Conservation (phyloP, 129 eudicot species). For the Sambucus nigra region DNA sequence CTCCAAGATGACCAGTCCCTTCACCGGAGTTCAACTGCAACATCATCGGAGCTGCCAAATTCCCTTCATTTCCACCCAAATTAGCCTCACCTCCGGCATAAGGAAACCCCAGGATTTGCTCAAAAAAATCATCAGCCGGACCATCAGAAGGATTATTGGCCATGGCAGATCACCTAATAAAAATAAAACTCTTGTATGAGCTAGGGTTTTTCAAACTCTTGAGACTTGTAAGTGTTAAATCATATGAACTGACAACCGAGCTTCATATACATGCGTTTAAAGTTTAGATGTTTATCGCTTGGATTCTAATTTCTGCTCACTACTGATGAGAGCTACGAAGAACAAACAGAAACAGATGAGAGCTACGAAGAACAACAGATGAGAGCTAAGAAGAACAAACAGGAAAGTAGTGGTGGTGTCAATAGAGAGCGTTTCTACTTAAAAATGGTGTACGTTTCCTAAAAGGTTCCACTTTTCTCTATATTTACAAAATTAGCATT, state of each 20-base stretch:
- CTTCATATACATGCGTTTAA: too few species aligned
- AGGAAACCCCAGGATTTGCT: constrained; percentile 76
- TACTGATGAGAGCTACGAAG: too few species aligned
- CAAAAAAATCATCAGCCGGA: constrained; percentile 78
- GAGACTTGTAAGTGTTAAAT: not conserved
- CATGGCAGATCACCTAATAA: too few species aligned
- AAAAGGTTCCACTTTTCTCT: constrained; percentile 4
- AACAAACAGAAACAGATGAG: too few species aligned
- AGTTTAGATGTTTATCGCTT: too few species aligned
- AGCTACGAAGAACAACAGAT: not conserved
- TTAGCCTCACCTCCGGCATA: constrained; percentile 40
- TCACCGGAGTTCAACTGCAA: constrained; percentile 71
- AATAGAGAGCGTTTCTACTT: not conserved
- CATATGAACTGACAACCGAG: constrained; percentile 3
- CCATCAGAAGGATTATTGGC: constrained; percentile 75
- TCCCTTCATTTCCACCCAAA: constrained; percentile 49
- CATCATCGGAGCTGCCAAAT: constrained; percentile 50
- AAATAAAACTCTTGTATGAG: constrained; percentile 4
- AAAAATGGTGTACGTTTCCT: constrained; percentile 23
- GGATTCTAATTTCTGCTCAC: too few species aligned
- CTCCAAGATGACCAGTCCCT: constrained; percentile 46
- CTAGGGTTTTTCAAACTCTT: constrained; percentile 18
- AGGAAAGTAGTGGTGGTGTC: not conserved
- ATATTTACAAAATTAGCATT: constrained; percentile 22
- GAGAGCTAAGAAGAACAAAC: not conserved